Base-by-base conservation (phyloP, 78 protist genomes). In the Mantamonas sphyraenae region DNA sequence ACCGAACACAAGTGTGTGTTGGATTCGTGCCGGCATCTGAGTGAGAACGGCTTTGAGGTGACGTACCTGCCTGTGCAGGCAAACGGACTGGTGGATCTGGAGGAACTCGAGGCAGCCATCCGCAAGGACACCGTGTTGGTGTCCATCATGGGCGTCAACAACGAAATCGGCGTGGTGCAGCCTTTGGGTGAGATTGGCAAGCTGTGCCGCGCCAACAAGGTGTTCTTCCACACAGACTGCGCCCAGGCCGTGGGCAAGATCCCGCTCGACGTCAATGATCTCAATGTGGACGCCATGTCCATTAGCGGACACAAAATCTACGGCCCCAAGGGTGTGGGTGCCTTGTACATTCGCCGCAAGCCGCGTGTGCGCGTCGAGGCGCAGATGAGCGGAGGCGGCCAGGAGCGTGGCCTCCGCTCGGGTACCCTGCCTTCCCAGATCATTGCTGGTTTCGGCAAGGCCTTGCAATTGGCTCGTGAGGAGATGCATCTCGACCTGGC, bases 201-300 rank as follows among this genome's bases (percentile, higher is more conserved):
- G 56, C 64, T 59, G 22, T 28, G 35, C 14, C 55, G 53, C 12
- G 12, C 53, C 30, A 30, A 55, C 26, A 42, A 72, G 62, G 76
- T 87, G 30, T 79, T 81, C 74, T 90, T 95, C 87, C 97, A 93
- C 82, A 78, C 88, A 9, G 98, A 95, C 77, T 96, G 95, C 2
- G 98, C 98, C 22, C 98, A 95, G 83, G 93, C 95, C 4, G 84
- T 88, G 16, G 99, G 99, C 60, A 96, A 96, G 87, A 85, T 97
- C 30, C 97, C 96, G 14, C 45, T 97, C 39, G 85, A 94, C 84
- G 99, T 97, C 26, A 60, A 91, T 50, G 89, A 60, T 26, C 47
- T 81, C 85, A 84, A 88, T 30, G 72, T 88, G 33, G 96, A 92
- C 79, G 40, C 86, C 24, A 38, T 95, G 80, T 84, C 92, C 34